Conservation (phyloP, 768 basidiomycete species). For the Hemileccinum impolitum region DNA sequence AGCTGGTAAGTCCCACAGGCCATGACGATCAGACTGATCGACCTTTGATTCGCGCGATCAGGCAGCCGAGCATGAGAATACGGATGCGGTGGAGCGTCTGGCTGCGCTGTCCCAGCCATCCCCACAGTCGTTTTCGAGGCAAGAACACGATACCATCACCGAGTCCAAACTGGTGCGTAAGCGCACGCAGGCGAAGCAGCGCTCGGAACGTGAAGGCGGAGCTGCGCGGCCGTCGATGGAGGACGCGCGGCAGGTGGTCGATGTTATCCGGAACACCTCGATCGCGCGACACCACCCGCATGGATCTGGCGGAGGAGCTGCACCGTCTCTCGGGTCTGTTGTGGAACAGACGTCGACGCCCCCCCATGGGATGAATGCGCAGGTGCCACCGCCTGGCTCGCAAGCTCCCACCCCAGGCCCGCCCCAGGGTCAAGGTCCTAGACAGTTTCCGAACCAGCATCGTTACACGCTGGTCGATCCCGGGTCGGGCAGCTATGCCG, state of each 20-base stretch:
- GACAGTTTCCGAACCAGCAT: conserved; percentile 37
- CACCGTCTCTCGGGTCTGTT: conserved; percentile 11
- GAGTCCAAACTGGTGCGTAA: conserved; percentile 79
- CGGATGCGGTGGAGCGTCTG: conserved; percentile 75
- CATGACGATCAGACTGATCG: not conserved
- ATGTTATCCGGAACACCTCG: conserved; percentile 53
- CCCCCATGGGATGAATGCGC: not conserved
- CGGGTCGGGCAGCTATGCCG: conserved; percentile 13
- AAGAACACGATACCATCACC: conserved; percentile 78
- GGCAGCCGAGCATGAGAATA: conserved; percentile 76
- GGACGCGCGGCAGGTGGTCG: conserved; percentile 47
- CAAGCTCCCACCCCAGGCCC: conserved; percentile 1
- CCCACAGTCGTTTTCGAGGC: conserved; percentile 65
- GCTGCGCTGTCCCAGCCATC: conserved; percentile 59
- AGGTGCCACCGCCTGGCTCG: not conserved
- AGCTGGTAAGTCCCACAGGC: conserved; percentile 38
- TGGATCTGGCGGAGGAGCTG: conserved; percentile 5
- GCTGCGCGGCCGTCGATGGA: conserved; percentile 18
- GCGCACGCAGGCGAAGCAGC: conserved; percentile 68
- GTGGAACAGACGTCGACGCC: conserved; percentile 13
- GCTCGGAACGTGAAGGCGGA: conserved; percentile 35
- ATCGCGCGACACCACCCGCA: conserved; percentile 19
- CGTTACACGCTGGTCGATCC: conserved; percentile 50
- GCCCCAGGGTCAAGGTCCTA: conserved; percentile 1
- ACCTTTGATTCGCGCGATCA: conserved; percentile 23